phyloP scores from a whole-genome alignment of 805 yeast genomes.

The Candida dendrica region DNA sequence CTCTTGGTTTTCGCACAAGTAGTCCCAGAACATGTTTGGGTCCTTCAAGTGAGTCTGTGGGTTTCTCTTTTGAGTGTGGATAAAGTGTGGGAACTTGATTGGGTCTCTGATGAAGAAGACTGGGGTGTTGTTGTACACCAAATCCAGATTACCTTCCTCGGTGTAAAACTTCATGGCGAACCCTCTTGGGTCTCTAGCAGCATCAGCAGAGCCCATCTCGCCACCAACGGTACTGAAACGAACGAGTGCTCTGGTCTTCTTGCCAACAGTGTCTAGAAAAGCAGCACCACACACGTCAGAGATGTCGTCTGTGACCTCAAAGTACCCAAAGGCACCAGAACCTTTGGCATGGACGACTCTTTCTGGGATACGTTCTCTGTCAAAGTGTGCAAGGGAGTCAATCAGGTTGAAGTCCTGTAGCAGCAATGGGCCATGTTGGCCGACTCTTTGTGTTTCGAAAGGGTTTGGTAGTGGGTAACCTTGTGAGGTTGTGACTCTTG shows the following conservation, averaged over 20 bases:
- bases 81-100: conserved; percentile 78
- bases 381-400: conserved; percentile 81
- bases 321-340: conserved; percentile 83
- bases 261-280: conserved; percentile 69
- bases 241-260: conserved; percentile 64
- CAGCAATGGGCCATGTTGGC: conserved; percentile 71
- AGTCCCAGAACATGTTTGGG: conserved; percentile 78
- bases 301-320: conserved; percentile 83
- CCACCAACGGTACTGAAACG: conserved; percentile 89
- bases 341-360: conserved; percentile 93
- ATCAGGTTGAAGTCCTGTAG: conserved; percentile 77
- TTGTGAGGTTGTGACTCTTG: conserved; percentile 62
- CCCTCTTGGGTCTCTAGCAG: conserved; percentile 86
- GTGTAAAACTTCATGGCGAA: conserved; percentile 75
- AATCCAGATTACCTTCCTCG: conserved; percentile 78
- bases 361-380: conserved; percentile 86
- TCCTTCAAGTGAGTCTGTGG: conserved; percentile 76
- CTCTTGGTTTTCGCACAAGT: conserved; percentile 62
- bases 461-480: conserved; percentile 76
- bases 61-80: conserved; percentile 84
- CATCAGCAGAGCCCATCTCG: conserved; percentile 73
- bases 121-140: conserved; percentile 84
- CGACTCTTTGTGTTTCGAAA: conserved; percentile 68
- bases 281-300: conserved; percentile 64
- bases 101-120: conserved; percentile 82